Conservation (phyloP, 176 grass and related monocot genomes). For the Puya raimondii region DNA sequence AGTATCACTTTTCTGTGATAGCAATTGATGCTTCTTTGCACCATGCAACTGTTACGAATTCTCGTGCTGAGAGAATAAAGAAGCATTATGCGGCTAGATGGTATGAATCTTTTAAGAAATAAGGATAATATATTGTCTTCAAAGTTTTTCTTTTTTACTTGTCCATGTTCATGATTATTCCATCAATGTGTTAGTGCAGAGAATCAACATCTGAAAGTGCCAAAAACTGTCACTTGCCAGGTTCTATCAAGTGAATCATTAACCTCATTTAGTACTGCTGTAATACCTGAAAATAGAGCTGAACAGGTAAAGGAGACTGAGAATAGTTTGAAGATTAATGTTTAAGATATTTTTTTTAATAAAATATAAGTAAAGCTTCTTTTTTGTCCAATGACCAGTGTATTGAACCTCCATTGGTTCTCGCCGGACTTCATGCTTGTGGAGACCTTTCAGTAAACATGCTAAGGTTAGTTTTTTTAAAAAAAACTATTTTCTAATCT, state of each 20-base stretch:
- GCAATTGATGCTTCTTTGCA: slow-evolving; percentile 91
- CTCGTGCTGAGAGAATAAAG: slow-evolving; percentile 75
- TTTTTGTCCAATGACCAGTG: background rate
- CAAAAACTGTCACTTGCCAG: slow-evolving; percentile 67
- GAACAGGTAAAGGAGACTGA: slow-evolving; percentile 21
- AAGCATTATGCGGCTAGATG: slow-evolving; percentile 75
- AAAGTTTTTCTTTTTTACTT: slow-evolving; percentile 1
- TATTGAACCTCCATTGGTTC: slow-evolving; percentile 34
- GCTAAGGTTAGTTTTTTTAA: slow-evolving; percentile 60
- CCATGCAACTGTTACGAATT: slow-evolving; percentile 75
- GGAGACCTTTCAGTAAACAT: slow-evolving; percentile 97
- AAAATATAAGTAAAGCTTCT: background rate
- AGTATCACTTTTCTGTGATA: slow-evolving; percentile 70
- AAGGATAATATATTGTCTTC: background rate
- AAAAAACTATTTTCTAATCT: slow-evolving; percentile 10
- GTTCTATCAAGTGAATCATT: slow-evolving; percentile 81
- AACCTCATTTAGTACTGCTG: slow-evolving; percentile 44
- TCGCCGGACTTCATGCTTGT: slow-evolving; percentile 92
- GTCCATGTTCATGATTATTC: background rate
- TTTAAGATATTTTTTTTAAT: background rate
- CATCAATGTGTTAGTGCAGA: slow-evolving; percentile 29
- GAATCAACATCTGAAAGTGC: slow-evolving; percentile 52
- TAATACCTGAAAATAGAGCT: slow-evolving; percentile 32
- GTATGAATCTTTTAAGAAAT: slow-evolving; percentile 25
- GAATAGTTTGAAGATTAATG: slow-evolving; percentile 3